A percentile compares a stretch with the other conserved stretches of the same genome.
These are phyloP conservation scores for Sarocladiaceae sp. DNA, from an alignment of 2,329 filamentous ascomycete species.

Conservation along the genomic window DNA sequence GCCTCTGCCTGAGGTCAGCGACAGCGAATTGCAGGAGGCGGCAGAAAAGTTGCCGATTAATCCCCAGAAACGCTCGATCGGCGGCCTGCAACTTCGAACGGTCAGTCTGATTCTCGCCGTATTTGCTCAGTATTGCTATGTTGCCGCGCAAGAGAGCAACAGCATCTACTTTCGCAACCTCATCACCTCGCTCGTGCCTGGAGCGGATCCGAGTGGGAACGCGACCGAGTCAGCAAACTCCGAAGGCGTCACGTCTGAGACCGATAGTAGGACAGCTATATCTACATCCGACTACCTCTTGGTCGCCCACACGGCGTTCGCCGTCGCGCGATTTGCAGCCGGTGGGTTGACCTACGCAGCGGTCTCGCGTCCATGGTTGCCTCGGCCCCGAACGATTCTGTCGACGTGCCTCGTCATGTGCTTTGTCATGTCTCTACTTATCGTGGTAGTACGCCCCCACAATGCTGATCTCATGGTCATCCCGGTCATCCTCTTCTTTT, in stretches of 20 bases:
- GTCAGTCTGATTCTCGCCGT: slow-evolving; percentile 63
- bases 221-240: slow-evolving; percentile 16
- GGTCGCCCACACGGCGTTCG: slow-evolving; percentile 66
- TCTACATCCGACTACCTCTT: slow-evolving; percentile 61
- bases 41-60: slow-evolving; percentile 43
- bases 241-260: slow-evolving; percentile 21
- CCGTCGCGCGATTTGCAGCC: slow-evolving; percentile 64
- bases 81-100: slow-evolving; percentile 48
- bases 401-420: slow-evolving; percentile 55
- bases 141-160: slow-evolving; percentile 64
- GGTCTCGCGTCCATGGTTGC: slow-evolving; percentile 40
- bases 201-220: slow-evolving; percentile 14
- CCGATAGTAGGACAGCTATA: slow-evolving; percentile 40
- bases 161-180: slow-evolving; percentile 54
- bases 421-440: slow-evolving; percentile 47
- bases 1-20: slow-evolving; percentile 55
- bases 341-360: slow-evolving; percentile 56
- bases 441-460: slow-evolving; percentile 36
- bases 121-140: slow-evolving; percentile 71
- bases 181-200: slow-evolving; percentile 34
- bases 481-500: slow-evolving; percentile 66
- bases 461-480: slow-evolving; percentile 45
- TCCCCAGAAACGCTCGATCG: slow-evolving; percentile 39
- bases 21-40: slow-evolving; percentile 45
- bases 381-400: slow-evolving; percentile 65